Evolutionary conservation across 2,329 filamentous ascomycete genomes (phyloP), one percentile per base, ranked within the genome.

Genomic region (Penicillium nordicum): DNA sequence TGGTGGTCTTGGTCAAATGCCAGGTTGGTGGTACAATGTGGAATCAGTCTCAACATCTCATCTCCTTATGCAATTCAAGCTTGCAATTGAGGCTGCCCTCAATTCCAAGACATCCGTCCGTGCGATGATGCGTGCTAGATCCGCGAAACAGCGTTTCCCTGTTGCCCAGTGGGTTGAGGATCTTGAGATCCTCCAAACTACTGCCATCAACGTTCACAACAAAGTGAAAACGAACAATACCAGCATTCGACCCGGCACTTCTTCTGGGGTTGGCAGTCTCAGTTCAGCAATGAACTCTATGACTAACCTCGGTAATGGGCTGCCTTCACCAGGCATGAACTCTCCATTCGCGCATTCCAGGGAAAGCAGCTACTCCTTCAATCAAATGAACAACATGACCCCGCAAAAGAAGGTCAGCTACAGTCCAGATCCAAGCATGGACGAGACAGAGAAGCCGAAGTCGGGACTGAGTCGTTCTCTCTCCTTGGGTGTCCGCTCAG

Each of bases 1-100:
- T 43, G 85, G 85, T 65, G 85, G 85, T 58, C 76, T 88, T 30
- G 84, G 85, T 34, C 83, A 86, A 66, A 87, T 88, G 84, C 86
- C 86, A 16, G 86, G 86, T 34, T 87, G 85, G 82, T 88, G 85
- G 85, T 88, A 83, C 68, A 87, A 85, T 0, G 82, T 88, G 57
- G 86, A 88, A 69, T 86, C 83, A 0, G 84, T 80, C 10, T 83
- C 83, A 1, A 85, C 84, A 0, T 79, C 80, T 45, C 85, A 88
- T 74, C 73, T 87, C 40, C 76, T 88, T 54, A 79, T 82, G 46
- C 86, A 88, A 67, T 88, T 88, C 76, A 84, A 83, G 69, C 77
- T 79, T 62, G 83, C 85, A 14, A 87, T 88, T 57, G 75, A 82
- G 18, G 79, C 79, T 51, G 86, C 86, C 1, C 71, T 88, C 43